Base-by-base conservation (phyloP, 2,329 filamentous ascomycete genomes). In the Ophiosphaerella korrae region DNA sequence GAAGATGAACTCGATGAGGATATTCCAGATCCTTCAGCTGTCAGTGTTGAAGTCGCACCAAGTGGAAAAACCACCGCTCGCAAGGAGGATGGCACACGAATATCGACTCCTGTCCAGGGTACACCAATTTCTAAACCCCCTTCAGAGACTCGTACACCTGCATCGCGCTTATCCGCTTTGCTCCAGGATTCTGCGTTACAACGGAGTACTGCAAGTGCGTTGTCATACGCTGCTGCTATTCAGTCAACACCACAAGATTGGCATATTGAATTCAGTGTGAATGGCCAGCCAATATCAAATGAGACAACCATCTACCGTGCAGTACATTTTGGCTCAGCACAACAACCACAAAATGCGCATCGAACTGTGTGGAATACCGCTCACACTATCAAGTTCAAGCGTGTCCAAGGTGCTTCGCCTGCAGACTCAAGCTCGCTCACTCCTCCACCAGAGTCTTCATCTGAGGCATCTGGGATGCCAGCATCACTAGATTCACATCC, bases 231-330 rank as follows among this genome's bases (percentile, higher is more conserved):
- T 21, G 89, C 90, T 45, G 91, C 91, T 3, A 84, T 95, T 45
- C 89, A 92, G 62, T 80, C 89, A 12, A 80, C 85, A 0, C 90
- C 92, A 1, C 89, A 95, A 68, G 92, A 97, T 68, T 99, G 94
- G 94, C 93, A 99, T 66, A 92, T 99, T 53, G 90, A 97, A 67
- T 99, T 99, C 75, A 92, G 85, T 60, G 83, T 97, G 42, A 88
- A 95, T 57, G 88, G 84, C 45, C 91, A 92, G 71, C 83, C 89
- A 1, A 88, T 99, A 51, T 82, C 89, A 0, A 94, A 92, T 61
- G 92, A 97, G 64, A 97, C 90, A 0, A 99, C 94, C 0, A 93
- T 99, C 48, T 99, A 97, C 68, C 88, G 93, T 41, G 94, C 94
- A 29, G 90, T 97, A 7, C 90, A 97, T 67, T 89, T 85, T 68